phyloP scores from a whole-genome alignment of 768 basidiomycete genomes.

The Suillus americanus region DNA sequence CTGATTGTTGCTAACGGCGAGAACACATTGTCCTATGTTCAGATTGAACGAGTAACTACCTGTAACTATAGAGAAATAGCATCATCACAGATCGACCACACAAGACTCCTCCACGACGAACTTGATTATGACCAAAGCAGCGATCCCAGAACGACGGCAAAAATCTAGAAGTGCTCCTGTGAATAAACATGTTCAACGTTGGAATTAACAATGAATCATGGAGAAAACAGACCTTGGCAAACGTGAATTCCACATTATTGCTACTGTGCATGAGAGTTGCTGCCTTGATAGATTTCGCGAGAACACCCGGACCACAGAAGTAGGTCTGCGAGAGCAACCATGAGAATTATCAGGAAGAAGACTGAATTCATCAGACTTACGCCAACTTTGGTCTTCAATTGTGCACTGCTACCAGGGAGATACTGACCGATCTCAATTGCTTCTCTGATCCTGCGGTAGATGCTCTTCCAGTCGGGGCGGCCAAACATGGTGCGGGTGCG shows the following conservation, averaged over 20 bases:
- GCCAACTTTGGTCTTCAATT: constrained; percentile 81
- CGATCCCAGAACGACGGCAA: not conserved
- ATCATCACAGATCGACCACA: not conserved
- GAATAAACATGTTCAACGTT: not conserved
- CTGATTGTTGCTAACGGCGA: constrained; percentile 22
- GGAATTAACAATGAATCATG: constrained; percentile 11
- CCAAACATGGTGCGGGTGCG: constrained; percentile 90
- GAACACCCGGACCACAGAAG: constrained; percentile 79
- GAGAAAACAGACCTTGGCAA: constrained; percentile 67
- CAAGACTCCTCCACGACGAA: not conserved
- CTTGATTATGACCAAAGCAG: not conserved
- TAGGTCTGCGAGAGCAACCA: constrained; percentile 54
- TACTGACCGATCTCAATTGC: constrained; percentile 84
- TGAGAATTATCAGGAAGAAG: constrained; percentile 10
- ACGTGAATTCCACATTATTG: constrained; percentile 66
- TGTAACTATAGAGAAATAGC: not conserved
- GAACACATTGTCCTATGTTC: not conserved
- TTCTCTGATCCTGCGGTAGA: constrained; percentile 72
- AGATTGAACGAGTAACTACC: not conserved
- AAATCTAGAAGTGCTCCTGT: constrained; percentile 60
- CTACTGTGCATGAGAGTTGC: constrained; percentile 59
- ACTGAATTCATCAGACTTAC: constrained; percentile 42
- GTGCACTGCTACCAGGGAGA: constrained; percentile 73
- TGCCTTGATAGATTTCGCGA: constrained; percentile 77
- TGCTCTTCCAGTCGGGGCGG: constrained; percentile 84